Conservation (phyloP, 2,329 filamentous ascomycete genomes). For the Hortaea sp. region DNA sequence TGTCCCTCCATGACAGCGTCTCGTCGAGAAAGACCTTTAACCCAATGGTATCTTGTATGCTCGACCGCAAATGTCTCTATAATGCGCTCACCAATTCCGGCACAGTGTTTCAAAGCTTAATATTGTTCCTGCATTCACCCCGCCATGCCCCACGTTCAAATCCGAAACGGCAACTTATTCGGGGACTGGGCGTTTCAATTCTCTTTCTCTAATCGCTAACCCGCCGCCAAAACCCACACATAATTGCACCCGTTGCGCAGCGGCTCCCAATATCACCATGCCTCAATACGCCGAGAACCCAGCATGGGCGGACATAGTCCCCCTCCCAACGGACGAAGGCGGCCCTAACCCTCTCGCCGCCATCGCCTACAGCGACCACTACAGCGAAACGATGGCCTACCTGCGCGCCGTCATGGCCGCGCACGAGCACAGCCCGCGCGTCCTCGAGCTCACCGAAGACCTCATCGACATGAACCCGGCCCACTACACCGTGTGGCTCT, state of each 20-base stretch:
- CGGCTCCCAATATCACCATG: conserved; percentile 15
- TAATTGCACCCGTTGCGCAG: not conserved
- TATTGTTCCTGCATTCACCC: no score
- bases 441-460: conserved; percentile 72
- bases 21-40: no score
- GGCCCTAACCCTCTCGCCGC: conserved; percentile 67
- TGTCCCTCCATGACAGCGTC: no score
- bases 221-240: no score
- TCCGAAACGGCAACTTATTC: not conserved
- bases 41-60: no score
- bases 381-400: conserved; percentile 86
- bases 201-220: not conserved
- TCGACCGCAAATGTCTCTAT: no score
- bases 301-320: conserved; percentile 73
- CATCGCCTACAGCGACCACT: conserved; percentile 84
- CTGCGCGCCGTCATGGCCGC: conserved; percentile 85
- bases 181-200: not conserved
- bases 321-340: conserved; percentile 76
- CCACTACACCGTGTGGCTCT: conserved; percentile 98
- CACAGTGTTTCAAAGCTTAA: no score
- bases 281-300: conserved; percentile 54
- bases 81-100: no score
- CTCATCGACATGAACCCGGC: conserved; percentile 90
- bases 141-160: no score
- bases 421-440: conserved; percentile 72